Base-by-base conservation (phyloP, 306 rosid genomes). In the Canavalia gladiata region DNA sequence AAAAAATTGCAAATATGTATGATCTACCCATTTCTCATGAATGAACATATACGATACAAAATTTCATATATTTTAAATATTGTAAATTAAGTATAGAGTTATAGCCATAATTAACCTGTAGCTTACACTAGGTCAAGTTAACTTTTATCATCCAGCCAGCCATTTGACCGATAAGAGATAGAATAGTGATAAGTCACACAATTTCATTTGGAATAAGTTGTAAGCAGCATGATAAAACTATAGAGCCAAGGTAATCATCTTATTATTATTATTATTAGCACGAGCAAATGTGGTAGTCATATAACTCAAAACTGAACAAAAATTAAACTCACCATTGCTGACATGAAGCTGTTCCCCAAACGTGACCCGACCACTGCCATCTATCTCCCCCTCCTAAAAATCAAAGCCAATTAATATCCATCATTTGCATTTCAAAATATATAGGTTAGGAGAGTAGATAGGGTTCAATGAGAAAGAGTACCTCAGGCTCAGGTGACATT, bases 401-500 rank as follows among this genome's bases (percentile, higher is more conserved):
- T 51, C 51, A 66, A 2, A 82, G 68, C 46, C 83, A 77, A 78
- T 78, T 13, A 81, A 68, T 56, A 73, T 52, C 42, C 34, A 76
- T 41, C 29, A 64, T 63, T 43, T 42, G 37, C 39, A 45, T 46
- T 73, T 30, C 69, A 78, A 41, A 67, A 18, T 8, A 75, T 46
- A 45, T 1, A 66, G 35, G 33, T 45, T 45, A 25, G 0, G 18
- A 83, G 60, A 49, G 9, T n/a, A 42, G 11, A 58, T 58, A 68
- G 0, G 1, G 6, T 56, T 74, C 62, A 12, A 49, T 7, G n/a
- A 64, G 3, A 69, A 30, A 6, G 6, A 68, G 47, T 79, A 95
- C 99, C 99, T 93, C 99, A 29, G 94, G 87, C 74, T 93, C 99
- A 13, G 99, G 99, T 57, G 98, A 95, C 96, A 95, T 91, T 11